Evolutionary conservation across 2,329 filamentous ascomycete species (phyloP), one percentile per base, ranked within the genome.

Genomic region (Talaromyces sp.): DNA sequence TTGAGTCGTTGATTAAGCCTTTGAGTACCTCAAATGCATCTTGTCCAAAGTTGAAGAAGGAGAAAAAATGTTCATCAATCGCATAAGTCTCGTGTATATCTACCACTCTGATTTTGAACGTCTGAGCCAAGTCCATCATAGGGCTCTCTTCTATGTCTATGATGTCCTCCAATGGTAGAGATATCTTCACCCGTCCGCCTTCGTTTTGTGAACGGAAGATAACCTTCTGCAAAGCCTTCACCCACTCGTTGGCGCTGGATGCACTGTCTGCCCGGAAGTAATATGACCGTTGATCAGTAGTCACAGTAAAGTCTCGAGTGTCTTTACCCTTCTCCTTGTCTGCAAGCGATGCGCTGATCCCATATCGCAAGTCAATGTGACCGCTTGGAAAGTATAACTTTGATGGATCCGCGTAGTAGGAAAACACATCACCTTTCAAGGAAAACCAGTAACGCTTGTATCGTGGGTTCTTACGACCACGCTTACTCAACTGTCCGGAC

Each of bases 1-100:
- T 81, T 27, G 87, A 85, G 68, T 89, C 87, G 58, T 90, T 88
- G 10, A 93, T 85, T 62, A 96, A 81, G 48, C 87, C 86, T 67
- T 87, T 90, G 60, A 99, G 82, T 2, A 95, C 85, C 59, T 89
- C 87, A 68, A 96, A 87, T 14, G 92, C 94, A 71, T 97, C 91
- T 71, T 90, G 88, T 7, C 93, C 93, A 68, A 89, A 89, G 70
- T 87, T 90, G 75, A 97, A 97, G 78, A 98, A 98, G 0, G 93
- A 95, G 76, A 99, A 98, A 76, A 96, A 98, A 75, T 98, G 97
- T 88, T 99, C 95, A 72, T 99, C 95, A 68, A 98, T 91, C 2
- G 93, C 93, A 78, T 91, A 98, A 0, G 92, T 96, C 77, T 97
- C 94, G 68, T 95, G 92, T 68, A 93, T 96, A 73, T 97, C 93